Percentiles rank a stretch among this genome's conserved stretches.
Evolutionary conservation across 1,139 yeast genomes (phyloP).

Genomic region (Kodamaea anthophila): DNA sequence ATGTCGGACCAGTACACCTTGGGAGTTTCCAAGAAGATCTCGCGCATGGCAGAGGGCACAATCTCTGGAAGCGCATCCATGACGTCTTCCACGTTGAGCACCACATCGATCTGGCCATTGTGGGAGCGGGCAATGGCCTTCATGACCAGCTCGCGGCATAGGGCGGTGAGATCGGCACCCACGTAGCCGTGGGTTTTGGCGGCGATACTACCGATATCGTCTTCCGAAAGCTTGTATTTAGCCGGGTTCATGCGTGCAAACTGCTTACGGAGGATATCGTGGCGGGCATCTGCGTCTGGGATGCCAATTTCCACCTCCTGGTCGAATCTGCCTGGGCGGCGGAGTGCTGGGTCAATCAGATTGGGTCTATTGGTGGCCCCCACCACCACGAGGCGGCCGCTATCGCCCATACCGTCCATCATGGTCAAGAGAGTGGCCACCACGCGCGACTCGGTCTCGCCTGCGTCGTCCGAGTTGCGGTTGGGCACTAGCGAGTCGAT

Average conservation of each 20-base stretch:
- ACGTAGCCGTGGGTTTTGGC: conserved; percentile 68
- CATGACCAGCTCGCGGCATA: conserved; percentile 86
- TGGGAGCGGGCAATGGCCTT: conserved; percentile 65
- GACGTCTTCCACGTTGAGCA: conserved; percentile 45
- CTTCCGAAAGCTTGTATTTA: conserved; percentile 49
- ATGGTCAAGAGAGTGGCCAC: conserved; percentile 82
- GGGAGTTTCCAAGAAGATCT: conserved; percentile 89
- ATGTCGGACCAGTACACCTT: conserved; percentile 91
- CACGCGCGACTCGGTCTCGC: conserved; percentile 83
- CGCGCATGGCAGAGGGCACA: conserved; percentile 96
- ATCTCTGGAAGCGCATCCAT: conserved; percentile 67
- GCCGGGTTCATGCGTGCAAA: conserved; percentile 50
- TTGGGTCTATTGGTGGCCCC: conserved; percentile 82
- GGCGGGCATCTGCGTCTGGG: conserved; percentile 65
- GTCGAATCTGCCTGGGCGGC: conserved; percentile 75
- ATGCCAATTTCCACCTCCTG: conserved; percentile 77
- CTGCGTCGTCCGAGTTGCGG: conserved; percentile 75
- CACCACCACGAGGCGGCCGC: conserved; percentile 66
- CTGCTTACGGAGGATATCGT: conserved; percentile 57
- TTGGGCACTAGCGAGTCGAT: conserved; percentile 86
- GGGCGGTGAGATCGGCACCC: conserved; percentile 85
- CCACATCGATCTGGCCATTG: conserved; percentile 32
- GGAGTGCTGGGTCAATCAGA: conserved; percentile 54
- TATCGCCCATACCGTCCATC: conserved; percentile 82
- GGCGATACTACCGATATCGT: conserved; percentile 55